Base-by-base conservation (phyloP, 768 basidiomycete genomes). In the Lentinula boryana region DNA sequence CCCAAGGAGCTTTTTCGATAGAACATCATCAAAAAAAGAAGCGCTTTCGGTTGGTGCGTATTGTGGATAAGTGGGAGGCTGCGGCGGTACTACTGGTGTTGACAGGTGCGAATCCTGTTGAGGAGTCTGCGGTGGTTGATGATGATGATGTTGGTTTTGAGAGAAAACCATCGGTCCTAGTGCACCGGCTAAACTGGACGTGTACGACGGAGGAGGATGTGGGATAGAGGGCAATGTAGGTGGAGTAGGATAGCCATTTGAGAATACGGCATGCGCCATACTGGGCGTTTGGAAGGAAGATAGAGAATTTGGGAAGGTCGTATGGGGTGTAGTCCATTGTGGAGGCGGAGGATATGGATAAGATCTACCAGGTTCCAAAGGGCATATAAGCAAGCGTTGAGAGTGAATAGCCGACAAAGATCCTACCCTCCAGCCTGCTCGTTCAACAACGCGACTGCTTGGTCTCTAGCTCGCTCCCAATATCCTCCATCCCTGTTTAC, bases 211-310 rank as follows among this genome's bases (percentile, higher is more conserved):
- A 1, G 81, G 83, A n/a, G 79, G 76, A 40, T 75, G 80, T 43
- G 88, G 84, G 12, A 80, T 80, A 1, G 87, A 86, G 16, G 84
- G 84, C 1, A 88, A 85, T 31, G 86, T 85, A 1, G 88, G 86
- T 23, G 86, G 87, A 2, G 89, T 89, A 2, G 88, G 89, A 72
- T 91, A 91, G 1, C 84, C 79, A 3, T 79, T 75, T 16, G 78
- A 78, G 57, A 90, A 79, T 23, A 92, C 66, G 2, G 87, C 83
- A 60, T 84, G 84, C 0, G 88, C 83, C 66, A 90, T 83, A 0
- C 83, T 70, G 8, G 74, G 78, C 1, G 84, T 78, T 51, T 82
- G 78, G 65, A 83, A 88, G 12, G 73, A 75, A 1, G 84, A 81
- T 16, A 18, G 12, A n/a, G 40, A 41, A 16, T 56, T 43, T 7